Percentiles rank a stretch among this genome's conserved stretches.
Conservation (phyloP, 257 asterid species). For the Euphrasia confusa region DNA sequence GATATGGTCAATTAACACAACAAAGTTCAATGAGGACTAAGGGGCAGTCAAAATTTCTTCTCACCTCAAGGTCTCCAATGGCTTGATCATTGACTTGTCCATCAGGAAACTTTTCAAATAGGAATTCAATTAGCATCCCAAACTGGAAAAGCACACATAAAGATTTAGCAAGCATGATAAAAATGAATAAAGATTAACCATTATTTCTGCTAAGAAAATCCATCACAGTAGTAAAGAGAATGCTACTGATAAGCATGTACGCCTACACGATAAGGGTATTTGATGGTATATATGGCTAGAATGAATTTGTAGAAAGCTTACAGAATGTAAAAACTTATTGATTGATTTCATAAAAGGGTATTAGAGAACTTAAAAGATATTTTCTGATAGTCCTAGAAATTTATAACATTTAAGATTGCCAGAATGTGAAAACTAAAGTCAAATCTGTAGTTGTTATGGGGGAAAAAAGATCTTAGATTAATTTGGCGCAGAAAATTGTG, state of each 20-base stretch:
- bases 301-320: conserved; percentile 14
- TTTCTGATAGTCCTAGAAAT: neutral
- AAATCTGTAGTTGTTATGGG: conserved; percentile 5
- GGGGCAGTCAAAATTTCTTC: conserved; percentile 24
- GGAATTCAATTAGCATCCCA: conserved; percentile 83
- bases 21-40: neutral
- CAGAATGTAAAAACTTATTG: conserved; percentile 3
- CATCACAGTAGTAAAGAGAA: neutral
- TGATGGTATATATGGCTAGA: conserved; percentile 14
- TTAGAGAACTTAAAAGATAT: conserved; percentile 2
- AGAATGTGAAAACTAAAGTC: conserved; percentile 1
- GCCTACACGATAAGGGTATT: conserved; percentile 10
- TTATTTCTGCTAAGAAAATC: neutral
- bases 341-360: neutral
- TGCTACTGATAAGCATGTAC: neutral
- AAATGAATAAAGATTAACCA: conserved; percentile 13
- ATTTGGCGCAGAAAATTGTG: neutral
- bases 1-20: conserved; percentile 14
- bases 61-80: conserved; percentile 88
- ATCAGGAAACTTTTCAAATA: conserved; percentile 61
- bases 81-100: conserved; percentile 74
- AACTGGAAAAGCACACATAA: conserved; percentile 54
- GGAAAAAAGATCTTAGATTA: neutral
- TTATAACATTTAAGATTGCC: neutral
- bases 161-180: conserved; percentile 21